These are phyloP conservation scores for Mucor indicus DNA, from an alignment of 371 early-diverging fungal genomes.

Conservation along the genomic window DNA sequence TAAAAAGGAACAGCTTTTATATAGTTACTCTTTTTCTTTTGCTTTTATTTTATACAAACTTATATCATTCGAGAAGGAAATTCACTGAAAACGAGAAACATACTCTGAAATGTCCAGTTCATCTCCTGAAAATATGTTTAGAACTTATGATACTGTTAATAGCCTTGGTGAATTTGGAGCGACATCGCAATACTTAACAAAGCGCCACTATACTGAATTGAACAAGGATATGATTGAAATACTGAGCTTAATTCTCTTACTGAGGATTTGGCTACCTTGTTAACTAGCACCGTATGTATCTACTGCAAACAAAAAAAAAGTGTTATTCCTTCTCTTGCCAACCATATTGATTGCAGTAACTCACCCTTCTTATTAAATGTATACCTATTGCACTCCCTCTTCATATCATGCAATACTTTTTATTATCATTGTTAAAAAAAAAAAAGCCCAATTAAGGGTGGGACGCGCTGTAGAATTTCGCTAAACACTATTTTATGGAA, in stretches of 20 bases:
- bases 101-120: slow-evolving; percentile 7
- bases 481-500: no score
- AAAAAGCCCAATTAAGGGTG: no score
- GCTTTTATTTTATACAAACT: no score
- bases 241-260: slow-evolving; percentile 8
- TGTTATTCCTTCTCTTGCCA: slow-evolving; percentile 9
- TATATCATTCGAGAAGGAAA: no score
- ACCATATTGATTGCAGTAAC: slow-evolving; percentile 5
- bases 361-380: slow-evolving; percentile 3
- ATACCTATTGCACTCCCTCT: slow-evolving; percentile 3
- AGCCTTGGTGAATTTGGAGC: slow-evolving; percentile 11
- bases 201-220: slow-evolving; percentile 8
- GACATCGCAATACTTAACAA: slow-evolving; percentile 6
- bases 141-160: slow-evolving; percentile 11
- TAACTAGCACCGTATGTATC: slow-evolving; percentile 6
- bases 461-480: no score
- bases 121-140: slow-evolving; percentile 6
- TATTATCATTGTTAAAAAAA: slow-evolving; percentile 6
- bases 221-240: slow-evolving; percentile 10
- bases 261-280: slow-evolving; percentile 11
- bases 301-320: slow-evolving; percentile 10
- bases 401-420: slow-evolving; percentile 3
- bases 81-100: slow-evolving; percentile 1
- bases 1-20: no score
- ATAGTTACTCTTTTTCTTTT: no score